Percentiles rank a stretch among this genome's conserved stretches.
These are phyloP conservation scores for Aureobasidium pullulans DNA, from an alignment of 2,329 filamentous ascomycete species.

Conservation along the genomic window DNA sequence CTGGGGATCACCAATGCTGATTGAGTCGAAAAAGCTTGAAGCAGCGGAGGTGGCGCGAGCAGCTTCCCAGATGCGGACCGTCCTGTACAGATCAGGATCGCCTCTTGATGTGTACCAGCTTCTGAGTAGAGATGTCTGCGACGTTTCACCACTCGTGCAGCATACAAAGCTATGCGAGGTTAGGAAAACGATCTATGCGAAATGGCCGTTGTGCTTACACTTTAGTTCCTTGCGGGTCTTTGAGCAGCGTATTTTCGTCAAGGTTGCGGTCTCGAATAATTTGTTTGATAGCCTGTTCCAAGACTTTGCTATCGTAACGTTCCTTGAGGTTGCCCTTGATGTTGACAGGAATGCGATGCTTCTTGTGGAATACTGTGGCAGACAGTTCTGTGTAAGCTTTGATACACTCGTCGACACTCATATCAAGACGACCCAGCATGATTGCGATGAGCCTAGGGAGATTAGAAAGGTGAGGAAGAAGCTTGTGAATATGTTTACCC, in stretches of 20 bases:
- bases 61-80: slow-evolving; percentile 23
- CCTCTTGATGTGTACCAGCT: not conserved
- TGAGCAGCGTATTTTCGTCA: not conserved
- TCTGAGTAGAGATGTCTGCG: not conserved
- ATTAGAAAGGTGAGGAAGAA: not conserved
- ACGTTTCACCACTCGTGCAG: not conserved
- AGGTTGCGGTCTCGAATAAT: slow-evolving; percentile 15
- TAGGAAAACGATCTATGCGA: not conserved
- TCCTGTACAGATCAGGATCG: slow-evolving; percentile 11
- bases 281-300: slow-evolving; percentile 14
- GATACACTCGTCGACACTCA: slow-evolving; percentile 18
- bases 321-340: slow-evolving; percentile 12
- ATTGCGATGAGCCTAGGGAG: slow-evolving; percentile 17
- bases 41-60: slow-evolving; percentile 27
- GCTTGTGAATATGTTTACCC: slow-evolving; percentile 22
- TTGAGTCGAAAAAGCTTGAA: slow-evolving; percentile 26
- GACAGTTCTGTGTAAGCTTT: slow-evolving; percentile 12
- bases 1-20: slow-evolving; percentile 29
- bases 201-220: not conserved
- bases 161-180: slow-evolving; percentile 16
- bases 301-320: slow-evolving; percentile 12
- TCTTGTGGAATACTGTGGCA: slow-evolving; percentile 12
- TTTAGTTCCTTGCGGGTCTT: not conserved
- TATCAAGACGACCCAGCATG: slow-evolving; percentile 20
- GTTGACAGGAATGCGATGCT: not conserved